Conservation (phyloP, 2,329 filamentous ascomycete genomes). For the Knoxdaviesia proteae region DNA sequence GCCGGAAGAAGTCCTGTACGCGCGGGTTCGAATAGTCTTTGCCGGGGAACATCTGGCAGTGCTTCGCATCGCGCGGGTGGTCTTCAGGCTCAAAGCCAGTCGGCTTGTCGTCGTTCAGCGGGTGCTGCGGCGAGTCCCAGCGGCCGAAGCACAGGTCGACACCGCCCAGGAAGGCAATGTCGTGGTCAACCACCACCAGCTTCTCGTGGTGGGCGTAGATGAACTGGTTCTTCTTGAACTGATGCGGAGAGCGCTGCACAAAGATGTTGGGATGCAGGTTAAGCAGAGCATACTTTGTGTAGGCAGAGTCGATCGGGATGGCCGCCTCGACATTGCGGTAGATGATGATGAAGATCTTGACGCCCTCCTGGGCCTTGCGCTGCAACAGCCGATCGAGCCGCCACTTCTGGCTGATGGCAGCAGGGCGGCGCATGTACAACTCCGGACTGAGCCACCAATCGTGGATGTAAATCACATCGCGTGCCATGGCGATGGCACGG, state of each 20-base stretch:
- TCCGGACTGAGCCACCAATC: constrained; percentile 98
- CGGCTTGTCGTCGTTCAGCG: constrained; percentile 75
- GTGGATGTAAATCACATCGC: constrained; percentile 96
- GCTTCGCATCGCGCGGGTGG: constrained; percentile 64
- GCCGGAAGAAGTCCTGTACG: constrained; percentile 81
- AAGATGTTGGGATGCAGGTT: constrained; percentile 94
- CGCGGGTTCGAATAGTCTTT: constrained; percentile 97
- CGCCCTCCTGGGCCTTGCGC: constrained; percentile 78
- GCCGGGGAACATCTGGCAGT: constrained; percentile 89
- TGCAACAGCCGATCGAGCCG: constrained; percentile 82
- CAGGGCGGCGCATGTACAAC: constrained; percentile 80
- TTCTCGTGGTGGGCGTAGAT: constrained; percentile 99
- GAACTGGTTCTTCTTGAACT: constrained; percentile 97
- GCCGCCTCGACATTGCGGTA: constrained; percentile 96
- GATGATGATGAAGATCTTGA: constrained; percentile 94
- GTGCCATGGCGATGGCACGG: constrained; percentile 86
- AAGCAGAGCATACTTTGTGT: constrained; percentile 88
- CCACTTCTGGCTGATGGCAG: constrained; percentile 96
- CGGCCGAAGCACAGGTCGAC: constrained; percentile 93
- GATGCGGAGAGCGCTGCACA: constrained; percentile 87
- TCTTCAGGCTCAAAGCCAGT: constrained; percentile 74
- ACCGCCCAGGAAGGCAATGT: constrained; percentile 84
- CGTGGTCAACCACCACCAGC: constrained; percentile 89
- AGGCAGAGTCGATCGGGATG: constrained; percentile 92
- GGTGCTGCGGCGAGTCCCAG: constrained; percentile 92